A percentile compares a stretch with the other conserved stretches of the same genome.
Conservation (phyloP, 2,329 filamentous ascomycete species). For the Pestalotiopsis fici region DNA sequence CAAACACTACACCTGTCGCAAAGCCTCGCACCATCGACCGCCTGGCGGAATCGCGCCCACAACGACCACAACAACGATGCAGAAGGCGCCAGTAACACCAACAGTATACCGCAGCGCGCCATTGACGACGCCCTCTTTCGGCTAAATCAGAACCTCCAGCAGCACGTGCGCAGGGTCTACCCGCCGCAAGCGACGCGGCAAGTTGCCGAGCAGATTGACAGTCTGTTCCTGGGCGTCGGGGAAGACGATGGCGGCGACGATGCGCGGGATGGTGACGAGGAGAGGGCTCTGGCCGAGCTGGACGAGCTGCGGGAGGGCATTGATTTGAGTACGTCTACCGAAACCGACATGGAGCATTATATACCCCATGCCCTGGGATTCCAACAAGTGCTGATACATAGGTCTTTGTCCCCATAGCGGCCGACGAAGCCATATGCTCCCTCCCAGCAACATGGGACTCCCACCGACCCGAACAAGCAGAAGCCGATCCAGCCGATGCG, state of each 20-base stretch:
- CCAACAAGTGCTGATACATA: no score
- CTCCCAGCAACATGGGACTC: conserved; percentile 50
- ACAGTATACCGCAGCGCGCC: conserved; percentile 39
- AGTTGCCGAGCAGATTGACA: conserved; percentile 72
- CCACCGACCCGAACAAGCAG: conserved; percentile 32
- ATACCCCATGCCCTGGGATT: no score
- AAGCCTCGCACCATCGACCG: conserved; percentile 54
- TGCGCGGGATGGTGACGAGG: conserved; percentile 21
- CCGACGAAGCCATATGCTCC: conserved; percentile 42
- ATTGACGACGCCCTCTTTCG: conserved; percentile 59
- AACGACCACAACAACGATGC: conserved; percentile 31
- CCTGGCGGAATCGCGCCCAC: conserved; percentile 50
- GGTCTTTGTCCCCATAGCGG: no score
- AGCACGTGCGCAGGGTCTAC: conserved; percentile 68
- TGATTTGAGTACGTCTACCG: conserved; percentile 42
- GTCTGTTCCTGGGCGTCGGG: conserved; percentile 54
- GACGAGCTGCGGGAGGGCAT: conserved; percentile 38
- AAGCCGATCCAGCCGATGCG: conserved; percentile 45
- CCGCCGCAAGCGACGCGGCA: conserved; percentile 69
- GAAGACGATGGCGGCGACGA: conserved; percentile 37
- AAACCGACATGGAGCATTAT: no score
- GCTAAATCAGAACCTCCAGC: conserved; percentile 63
- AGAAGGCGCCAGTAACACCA: not conserved
- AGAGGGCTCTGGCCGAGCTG: conserved; percentile 22
- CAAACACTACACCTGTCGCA: conserved; percentile 66